Evolutionary conservation across 163 green algal species (phyloP).

Genomic region (Trebouxia gelatinosa): DNA sequence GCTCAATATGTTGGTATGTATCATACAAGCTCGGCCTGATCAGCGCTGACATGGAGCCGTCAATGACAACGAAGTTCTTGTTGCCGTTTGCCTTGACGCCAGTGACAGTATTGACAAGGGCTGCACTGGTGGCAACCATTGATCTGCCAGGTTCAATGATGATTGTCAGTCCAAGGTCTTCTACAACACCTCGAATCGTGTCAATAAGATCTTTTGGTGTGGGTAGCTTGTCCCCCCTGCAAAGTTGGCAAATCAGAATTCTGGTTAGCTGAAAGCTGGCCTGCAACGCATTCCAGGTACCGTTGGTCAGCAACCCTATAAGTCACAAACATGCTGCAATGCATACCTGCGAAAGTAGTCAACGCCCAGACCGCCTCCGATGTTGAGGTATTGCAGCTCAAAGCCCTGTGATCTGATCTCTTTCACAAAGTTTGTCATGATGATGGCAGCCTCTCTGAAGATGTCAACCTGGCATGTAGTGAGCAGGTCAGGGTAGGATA

Average conservation of each 20-base stretch:
- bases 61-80: constrained; percentile 97
- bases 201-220: constrained; percentile 94
- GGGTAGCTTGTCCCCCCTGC: constrained; percentile 73
- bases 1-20: constrained; percentile 97
- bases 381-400: constrained; percentile 93
- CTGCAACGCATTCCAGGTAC: not conserved
- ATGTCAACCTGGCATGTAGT: constrained; percentile 73
- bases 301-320: not conserved
- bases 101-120: constrained; percentile 84
- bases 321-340: not conserved
- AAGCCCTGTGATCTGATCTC: constrained; percentile 92
- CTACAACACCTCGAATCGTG: constrained; percentile 81
- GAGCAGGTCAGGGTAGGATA: not conserved
- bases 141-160: constrained; percentile 94
- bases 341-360: constrained; percentile 83
- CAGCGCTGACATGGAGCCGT: constrained; percentile 93
- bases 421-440: constrained; percentile 93
- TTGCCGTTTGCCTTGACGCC: constrained; percentile 95
- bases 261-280: not conserved
- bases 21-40: constrained; percentile 92
- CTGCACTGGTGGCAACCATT: constrained; percentile 85
- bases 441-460: constrained; percentile 86
- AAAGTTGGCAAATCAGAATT: no score
- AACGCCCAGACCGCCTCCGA: constrained; percentile 96
- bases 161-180: constrained; percentile 80